Percentiles rank a stretch among this genome's conserved stretches.
Evolutionary conservation across 306 rosid genomes (phyloP).

Genomic region (Trifolium fragiferum): DNA sequence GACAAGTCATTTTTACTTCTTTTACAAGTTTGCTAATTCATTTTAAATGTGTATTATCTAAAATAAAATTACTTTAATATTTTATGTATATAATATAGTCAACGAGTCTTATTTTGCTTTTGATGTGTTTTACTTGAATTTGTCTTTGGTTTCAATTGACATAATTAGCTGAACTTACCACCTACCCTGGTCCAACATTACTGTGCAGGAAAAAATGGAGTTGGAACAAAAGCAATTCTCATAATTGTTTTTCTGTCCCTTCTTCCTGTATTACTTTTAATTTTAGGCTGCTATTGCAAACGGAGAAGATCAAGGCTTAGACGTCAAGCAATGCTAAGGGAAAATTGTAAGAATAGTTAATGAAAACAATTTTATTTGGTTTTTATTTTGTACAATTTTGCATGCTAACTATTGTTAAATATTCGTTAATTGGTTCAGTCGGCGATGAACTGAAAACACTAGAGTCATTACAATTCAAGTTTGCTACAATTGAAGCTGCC

Average conservation of each 20-base stretch:
- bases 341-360: slow-evolving; percentile 37
- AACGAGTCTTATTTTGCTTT: no score
- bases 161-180: not conserved
- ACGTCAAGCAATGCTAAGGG: slow-evolving; percentile 9
- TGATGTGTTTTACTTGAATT: not conserved
- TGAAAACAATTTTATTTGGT: not conserved
- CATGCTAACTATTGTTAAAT: not conserved
- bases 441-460: slow-evolving; percentile 22
- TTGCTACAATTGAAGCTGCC: slow-evolving; percentile 53
- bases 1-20: no score
- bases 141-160: not conserved
- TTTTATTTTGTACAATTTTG: not conserved
- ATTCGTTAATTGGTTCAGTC: slow-evolving; percentile 2
- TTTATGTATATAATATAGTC: no score
- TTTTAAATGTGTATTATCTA: no score
- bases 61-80: no score
- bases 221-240: slow-evolving; percentile 17
- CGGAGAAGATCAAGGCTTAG: slow-evolving; percentile 33
- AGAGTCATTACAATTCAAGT: slow-evolving; percentile 50
- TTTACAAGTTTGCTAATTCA: no score
- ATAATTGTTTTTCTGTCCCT: slow-evolving; percentile 30
- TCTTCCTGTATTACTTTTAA: slow-evolving; percentile 15
- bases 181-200: slow-evolving; percentile 1
- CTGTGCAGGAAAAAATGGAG: slow-evolving; percentile 39
- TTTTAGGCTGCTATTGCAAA: slow-evolving; percentile 27